Evolutionary conservation across 768 basidiomycete genomes (phyloP).

Genomic region (Lentinula detonsa): DNA sequence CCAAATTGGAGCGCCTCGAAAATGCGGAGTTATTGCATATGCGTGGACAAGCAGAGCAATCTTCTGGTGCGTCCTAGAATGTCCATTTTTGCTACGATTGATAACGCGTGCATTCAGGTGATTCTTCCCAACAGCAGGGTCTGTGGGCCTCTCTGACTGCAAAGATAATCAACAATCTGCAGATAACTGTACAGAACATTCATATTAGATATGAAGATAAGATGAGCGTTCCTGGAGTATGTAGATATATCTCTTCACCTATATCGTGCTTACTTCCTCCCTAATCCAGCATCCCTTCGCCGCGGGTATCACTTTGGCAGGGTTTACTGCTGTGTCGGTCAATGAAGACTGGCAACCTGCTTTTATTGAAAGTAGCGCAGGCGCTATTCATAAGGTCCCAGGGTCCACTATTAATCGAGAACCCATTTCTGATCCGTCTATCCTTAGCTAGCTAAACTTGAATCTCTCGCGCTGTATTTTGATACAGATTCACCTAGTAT

Average conservation of each 20-base stretch:
- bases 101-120: constrained; percentile 22
- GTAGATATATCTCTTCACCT: constrained; percentile 19
- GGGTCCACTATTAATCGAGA: constrained; percentile 5
- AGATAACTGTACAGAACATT: constrained; percentile 92
- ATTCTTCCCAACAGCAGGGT: constrained; percentile 74
- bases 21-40: constrained; percentile 83
- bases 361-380: constrained; percentile 86
- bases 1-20: constrained; percentile 84
- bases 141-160: constrained; percentile 76
- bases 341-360: constrained; percentile 83
- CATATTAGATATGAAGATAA: constrained; percentile 97
- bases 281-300: constrained; percentile 82
- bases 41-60: constrained; percentile 46
- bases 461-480: constrained; percentile 89
- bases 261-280: not conserved
- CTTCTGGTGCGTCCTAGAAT: constrained; percentile 32
- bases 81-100: not conserved
- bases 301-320: constrained; percentile 80
- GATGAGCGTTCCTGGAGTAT: constrained; percentile 85
- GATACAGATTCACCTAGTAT: constrained; percentile 87
- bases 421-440: constrained; percentile 2
- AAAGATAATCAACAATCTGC: constrained; percentile 93
- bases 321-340: constrained; percentile 86
- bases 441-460: constrained; percentile 70
- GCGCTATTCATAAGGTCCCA: constrained; percentile 81